Base-by-base conservation (phyloP, 192 early-diverging fungal genomes). In the Coemansia sp. region DNA sequence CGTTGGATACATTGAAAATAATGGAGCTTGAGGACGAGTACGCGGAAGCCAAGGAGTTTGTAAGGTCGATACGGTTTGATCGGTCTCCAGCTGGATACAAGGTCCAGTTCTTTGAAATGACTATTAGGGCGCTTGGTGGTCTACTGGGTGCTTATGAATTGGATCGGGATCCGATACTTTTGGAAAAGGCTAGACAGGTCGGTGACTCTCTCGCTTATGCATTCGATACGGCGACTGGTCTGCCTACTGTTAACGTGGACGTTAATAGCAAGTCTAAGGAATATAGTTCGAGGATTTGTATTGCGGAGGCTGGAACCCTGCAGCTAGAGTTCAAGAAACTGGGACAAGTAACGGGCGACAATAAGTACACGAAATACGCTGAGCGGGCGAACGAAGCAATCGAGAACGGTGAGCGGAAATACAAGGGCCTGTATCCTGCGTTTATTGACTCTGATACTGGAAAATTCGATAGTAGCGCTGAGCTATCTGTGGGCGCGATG, bases 321-420 rank as follows among this genome's bases (percentile, higher is more conserved):
- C 95, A 96, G 78, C 74, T 97, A 31, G 95, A 96, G 78, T 93
- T 93, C 76, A 93, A 94, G 68, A 93, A 94, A 62, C 81, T 98
- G 12, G 84, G 89, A 11, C 81, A 92, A 54, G 63, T 95, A 12
- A 95, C 94, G 2, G 89, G 89, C 12, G 77, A 96, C 68, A 73
- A 87, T 47, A 89, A 87, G 70, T 97, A 93, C 76, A 88, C 90
- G 87, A 81, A 88, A 43, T 84, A 82, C 8, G 94, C 86, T 0
- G 90, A 96, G 66, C 69, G 88, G 13, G 90, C 92, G 2, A 60
- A 42, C 40, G 74, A 86, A 1, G 68, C 54, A 20, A 24, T 96
- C 24, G 85, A 87, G 38, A 73, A 75, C 7, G 71, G 63, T 1
- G 40, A 70, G 16, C 80, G 74, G n/a, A 68, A 76, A 18, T 51